phyloP scores from a whole-genome alignment of 1,284 basidiomycete genomes.

The Ustilago nuda region DNA sequence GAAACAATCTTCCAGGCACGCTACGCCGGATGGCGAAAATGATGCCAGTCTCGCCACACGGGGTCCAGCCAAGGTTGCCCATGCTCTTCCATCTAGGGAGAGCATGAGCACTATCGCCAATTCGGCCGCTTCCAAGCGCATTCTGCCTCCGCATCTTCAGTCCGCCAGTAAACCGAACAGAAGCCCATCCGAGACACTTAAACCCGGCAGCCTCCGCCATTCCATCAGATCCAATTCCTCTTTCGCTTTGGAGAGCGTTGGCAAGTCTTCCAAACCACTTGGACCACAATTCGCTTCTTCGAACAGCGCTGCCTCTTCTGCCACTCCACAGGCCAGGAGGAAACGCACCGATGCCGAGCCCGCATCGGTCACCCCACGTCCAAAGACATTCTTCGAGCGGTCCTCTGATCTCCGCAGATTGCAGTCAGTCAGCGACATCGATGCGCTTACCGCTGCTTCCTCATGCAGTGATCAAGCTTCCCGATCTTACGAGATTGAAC shows the following conservation, averaged over 20 bases:
- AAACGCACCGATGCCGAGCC: constrained; percentile 47
- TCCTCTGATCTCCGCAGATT: constrained; percentile 31
- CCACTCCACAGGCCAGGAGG: constrained; percentile 36
- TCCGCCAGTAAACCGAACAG: constrained; percentile 18
- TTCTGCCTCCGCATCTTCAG: constrained; percentile 34
- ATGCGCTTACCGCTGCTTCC: constrained; percentile 27
- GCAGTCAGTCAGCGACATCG: constrained; percentile 41
- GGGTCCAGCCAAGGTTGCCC: constrained; percentile 16
- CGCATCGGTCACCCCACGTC: constrained; percentile 28
- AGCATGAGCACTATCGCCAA: constrained; percentile 52
- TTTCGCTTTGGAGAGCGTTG: constrained; percentile 8
- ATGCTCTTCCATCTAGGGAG: constrained; percentile 16
- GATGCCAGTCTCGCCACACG: constrained; percentile 35
- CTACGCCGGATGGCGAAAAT: constrained; percentile 42
- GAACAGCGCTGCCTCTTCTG: constrained; percentile 7
- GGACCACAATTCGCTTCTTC: constrained; percentile 8
- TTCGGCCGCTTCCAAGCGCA: constrained; percentile 36
- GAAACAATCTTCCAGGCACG: constrained; percentile 27
- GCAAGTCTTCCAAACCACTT: background rate
- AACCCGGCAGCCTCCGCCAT: constrained; percentile 6
- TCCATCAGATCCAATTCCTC: constrained; percentile 25
- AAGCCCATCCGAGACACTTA: constrained; percentile 6
- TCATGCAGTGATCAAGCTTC: constrained; percentile 23
- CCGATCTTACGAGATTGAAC: constrained; percentile 34
- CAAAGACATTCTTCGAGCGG: constrained; percentile 12